Base-by-base conservation (phyloP, 2,329 filamentous ascomycete species). In the Phialemoniopsis sp. region DNA sequence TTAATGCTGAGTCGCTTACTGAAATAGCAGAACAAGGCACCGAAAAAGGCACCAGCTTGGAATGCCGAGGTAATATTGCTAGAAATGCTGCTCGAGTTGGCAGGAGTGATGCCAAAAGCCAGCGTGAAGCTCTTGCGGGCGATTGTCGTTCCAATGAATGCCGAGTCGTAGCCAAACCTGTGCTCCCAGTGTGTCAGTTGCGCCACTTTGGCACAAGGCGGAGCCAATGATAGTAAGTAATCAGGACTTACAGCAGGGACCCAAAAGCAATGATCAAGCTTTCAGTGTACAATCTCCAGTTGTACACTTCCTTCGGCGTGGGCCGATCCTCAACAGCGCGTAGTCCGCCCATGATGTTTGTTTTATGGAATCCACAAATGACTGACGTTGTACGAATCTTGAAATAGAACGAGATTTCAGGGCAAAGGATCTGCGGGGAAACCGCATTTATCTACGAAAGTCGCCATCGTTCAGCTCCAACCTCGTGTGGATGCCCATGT, bases 301-400 rank as follows among this genome's bases (percentile, higher is more conserved):
- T 76, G 55, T 75, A 75, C 46, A 77, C 73, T 55, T 75, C 70
- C 42, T 66, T 63, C 15, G 73, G 74, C 45, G 72, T 78, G 18
- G 73, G 73, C 47, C 73, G 63, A 53, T 78, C 73, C 51, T 77
- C 73, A n/a, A n/a, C n/a, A n/a, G n/a, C n/a, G n/a, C n/a, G n/a
- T 47, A 71, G 55, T 19, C 60, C 59, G 40, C 55, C 59, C 61
- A 64, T 64, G 40, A 12, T 33, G 31, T n/a, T n/a, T n/a, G n/a
- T n/a, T n/a, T n/a, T n/a, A n/a, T n/a, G n/a, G n/a, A n/a, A n/a
- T n/a, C n/a, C n/a, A n/a, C n/a, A n/a, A n/a, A n/a, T n/a, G n/a
- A n/a, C n/a, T n/a, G n/a, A n/a, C n/a, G n/a, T n/a, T n/a, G n/a
- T n/a, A n/a, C n/a, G n/a, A n/a, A n/a, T n/a, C n/a, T n/a, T n/a